A percentile compares a stretch with the other conserved stretches of the same genome.
These are phyloP conservation scores for Phytophthora vignae DNA, from an alignment of 352 stramenopile species.

Conservation along the genomic window DNA sequence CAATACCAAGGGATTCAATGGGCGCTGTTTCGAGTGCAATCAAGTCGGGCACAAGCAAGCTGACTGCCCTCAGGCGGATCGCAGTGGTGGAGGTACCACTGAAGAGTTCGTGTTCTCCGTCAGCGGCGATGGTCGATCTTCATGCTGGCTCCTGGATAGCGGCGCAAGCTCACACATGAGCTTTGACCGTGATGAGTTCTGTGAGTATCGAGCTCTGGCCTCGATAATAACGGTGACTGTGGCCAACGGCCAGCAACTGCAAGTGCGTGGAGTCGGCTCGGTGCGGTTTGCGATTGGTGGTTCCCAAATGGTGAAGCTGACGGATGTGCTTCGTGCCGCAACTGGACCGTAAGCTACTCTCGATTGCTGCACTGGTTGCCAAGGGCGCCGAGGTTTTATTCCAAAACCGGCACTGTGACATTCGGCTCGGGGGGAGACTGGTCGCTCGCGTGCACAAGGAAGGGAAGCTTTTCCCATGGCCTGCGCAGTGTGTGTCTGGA, in stretches of 20 bases:
- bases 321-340: not conserved
- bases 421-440: not conserved
- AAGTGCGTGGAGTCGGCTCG: not conserved
- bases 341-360: not conserved
- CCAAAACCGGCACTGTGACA: not conserved
- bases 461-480: not conserved
- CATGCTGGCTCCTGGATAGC: conserved; percentile 27
- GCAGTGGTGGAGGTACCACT: no score
- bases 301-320: not conserved
- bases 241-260: not conserved
- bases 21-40: no score
- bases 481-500: not conserved
- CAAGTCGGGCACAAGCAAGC: no score
- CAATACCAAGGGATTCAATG: no score
- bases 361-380: not conserved
- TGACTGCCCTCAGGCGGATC: no score
- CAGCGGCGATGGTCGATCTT: no score
- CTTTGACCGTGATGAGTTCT: not conserved
- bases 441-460: not conserved
- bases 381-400: not conserved
- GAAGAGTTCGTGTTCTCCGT: no score
- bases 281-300: not conserved
- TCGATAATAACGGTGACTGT: not conserved
- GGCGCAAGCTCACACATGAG: not conserved
- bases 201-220: not conserved